Base-by-base conservation (phyloP, 441 rosid genomes). In the Flueggea neowawraea region DNA sequence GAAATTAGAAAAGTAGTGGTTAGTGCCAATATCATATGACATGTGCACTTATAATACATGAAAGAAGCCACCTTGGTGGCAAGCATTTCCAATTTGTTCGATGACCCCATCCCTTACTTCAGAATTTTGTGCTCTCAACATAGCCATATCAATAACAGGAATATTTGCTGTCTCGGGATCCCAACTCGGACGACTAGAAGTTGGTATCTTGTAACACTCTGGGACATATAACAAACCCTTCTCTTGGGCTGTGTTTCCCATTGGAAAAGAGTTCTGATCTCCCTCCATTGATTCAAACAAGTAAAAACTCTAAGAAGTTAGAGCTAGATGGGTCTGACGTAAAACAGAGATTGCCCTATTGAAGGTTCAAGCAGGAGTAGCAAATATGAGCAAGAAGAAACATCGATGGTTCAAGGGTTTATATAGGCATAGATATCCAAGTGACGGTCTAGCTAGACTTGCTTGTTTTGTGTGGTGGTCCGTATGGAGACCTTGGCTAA, bases 191-290 rank as follows among this genome's bases (percentile, higher is more conserved):
- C 68, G 53, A 3, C 57, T 55, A 3, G 73, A 48, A 39, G 70
- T 36, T 2, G 83, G 80, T 47, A 77, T 52, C 1, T 16, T 63
- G 16, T 78, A 83, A 54, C 81, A 71, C 10, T 75, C 70, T 0
- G 80, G 85, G 28, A 80, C 77, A 12, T 77, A 77, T 3, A 78
- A 47, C 54, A 78, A 68, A 4, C 75, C 66, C 16, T 62, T 76
- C 70, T 85, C 87, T 57, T 81, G 85, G 3, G 87, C 89, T 16
- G 65, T 75, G 54, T 74, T 71, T 1, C 84, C 89, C 22, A 44
- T 78, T 12, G 72, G 31, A 66, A 77, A 79, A 13, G 70, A 57
- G 49, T 56, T 43, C 41, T 71, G 44, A 0, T 62, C 54, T 8
- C 64, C 64, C 32, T 63, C 74, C 89, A 75, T 82, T 6, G 8